Percentiles rank a stretch among this genome's conserved stretches.
These are phyloP conservation scores for Malus sieversii DNA, from an alignment of 306 rosid species.

Conservation along the genomic window DNA sequence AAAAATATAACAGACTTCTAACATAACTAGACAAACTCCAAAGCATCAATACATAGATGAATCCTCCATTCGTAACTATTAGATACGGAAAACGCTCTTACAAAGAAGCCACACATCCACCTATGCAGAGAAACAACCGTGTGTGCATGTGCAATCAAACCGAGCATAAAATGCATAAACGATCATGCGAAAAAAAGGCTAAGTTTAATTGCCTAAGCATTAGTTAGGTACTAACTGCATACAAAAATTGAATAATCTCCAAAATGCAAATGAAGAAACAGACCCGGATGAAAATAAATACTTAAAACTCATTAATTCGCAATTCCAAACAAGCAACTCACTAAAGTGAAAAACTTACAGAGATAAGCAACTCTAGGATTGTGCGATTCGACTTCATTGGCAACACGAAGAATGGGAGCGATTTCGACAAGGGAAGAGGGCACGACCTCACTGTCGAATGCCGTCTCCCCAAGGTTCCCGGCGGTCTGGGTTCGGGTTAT, in stretches of 20 bases:
- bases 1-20: neutral
- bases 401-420: constrained; percentile 96
- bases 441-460: constrained; percentile 81
- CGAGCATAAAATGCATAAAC: neutral
- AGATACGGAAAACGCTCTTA: neutral
- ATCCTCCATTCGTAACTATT: neutral
- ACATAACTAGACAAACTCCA: neutral
- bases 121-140: neutral
- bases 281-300: neutral
- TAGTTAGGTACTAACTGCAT: neutral
- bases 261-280: neutral
- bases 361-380: constrained; percentile 96
- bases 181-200: neutral
- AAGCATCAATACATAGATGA: neutral
- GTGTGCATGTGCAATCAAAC: neutral
- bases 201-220: neutral
- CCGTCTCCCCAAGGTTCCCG: constrained; percentile 83
- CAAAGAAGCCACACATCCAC: neutral
- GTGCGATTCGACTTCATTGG: constrained; percentile 88
- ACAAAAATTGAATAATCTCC: neutral
- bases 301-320: neutral
- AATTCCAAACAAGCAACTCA: neutral
- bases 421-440: constrained; percentile 91
- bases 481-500: constrained; percentile 83
- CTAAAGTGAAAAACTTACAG: constrained; percentile 42